phyloP scores from a whole-genome alignment of 106 monocot species.

The Hemerocallis citrina region DNA sequence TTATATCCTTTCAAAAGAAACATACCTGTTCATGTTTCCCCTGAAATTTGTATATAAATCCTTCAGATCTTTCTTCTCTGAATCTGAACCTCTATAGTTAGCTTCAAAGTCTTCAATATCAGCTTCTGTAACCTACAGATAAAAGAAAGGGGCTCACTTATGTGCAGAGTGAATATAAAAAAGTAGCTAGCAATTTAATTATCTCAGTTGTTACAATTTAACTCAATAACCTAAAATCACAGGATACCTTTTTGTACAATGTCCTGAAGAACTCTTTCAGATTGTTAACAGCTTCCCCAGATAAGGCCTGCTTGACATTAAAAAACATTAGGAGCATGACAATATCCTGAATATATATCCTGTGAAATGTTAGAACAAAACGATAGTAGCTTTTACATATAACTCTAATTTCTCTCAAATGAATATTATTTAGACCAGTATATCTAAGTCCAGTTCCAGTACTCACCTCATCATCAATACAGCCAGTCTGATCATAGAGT shows the following conservation, averaged over 20 bases:
- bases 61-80: constrained; percentile 85
- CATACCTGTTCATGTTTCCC: constrained; percentile 89
- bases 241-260: constrained; percentile 64
- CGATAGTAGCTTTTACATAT: neutral
- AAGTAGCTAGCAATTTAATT: too few species aligned
- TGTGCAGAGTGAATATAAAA: too few species aligned
- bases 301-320: constrained; percentile 46
- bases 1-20: too few species aligned
- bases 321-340: neutral
- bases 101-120: constrained; percentile 98
- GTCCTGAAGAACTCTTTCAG: constrained; percentile 77
- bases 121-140: constrained; percentile 68
- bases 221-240: neutral
- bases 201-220: too few species aligned
- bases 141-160: neutral
- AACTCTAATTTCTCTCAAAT: neutral
- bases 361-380: neutral
- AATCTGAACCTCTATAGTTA: constrained; percentile 88
- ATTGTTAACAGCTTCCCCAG: constrained; percentile 68
- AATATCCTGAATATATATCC: neutral
- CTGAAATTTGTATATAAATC: constrained; percentile 65
- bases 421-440: too few species aligned
- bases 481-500: constrained; percentile 93
- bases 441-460: neutral
- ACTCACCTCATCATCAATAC: constrained; percentile 78